Evolutionary conservation across 495 filamentous ascomycete species (phyloP), one percentile per base, ranked within the genome.

Genomic region (Eremomyces bilateralis): DNA sequence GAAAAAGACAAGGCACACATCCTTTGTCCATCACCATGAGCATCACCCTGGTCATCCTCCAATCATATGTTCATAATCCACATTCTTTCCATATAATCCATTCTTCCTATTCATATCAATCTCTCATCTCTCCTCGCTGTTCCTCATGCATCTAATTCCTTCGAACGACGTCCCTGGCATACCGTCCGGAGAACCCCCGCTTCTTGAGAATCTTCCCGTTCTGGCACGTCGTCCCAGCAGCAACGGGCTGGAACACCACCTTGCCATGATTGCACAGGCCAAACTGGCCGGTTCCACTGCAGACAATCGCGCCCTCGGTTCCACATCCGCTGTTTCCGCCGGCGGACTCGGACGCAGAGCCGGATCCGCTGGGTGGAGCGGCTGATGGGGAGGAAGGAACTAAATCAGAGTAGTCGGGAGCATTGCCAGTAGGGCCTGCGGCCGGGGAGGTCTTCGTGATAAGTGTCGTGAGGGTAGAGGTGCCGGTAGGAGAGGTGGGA

Each of bases 201-300:
- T n/a, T n/a, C 24, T 46, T 48, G 12, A 42, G 35, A 34, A 54
- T 51, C 37, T 37, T 13, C 1, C 41, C 43, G 22, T 47, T 38
- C 31, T 38, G 39, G 40, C 52, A 56, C 17, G 35, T 50, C 6
- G 53, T 56, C 1, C 53, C 53, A 10, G 42, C 38, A 18, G 53
- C 51, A 3, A 56, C 49, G 32, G 41, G 24, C 35, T 50, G 45
- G 21, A 37, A 52, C 21, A 44, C 40, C 19, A 47, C 47, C 0
- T 36, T 36, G 29, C 53, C 51, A 31, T 46, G 30, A 25, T 56
- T 40, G 46, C 52, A 55, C 16, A 55, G 22, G 17, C 48, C 52
- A 24, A 46, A 55, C 31, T 51, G 42, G 13, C 20, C 29, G 15
- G 40, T 29, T 20, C 47, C 50, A 31, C 46, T 48, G 47, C 50